These are phyloP conservation scores for Chalciporus pseudorubinellus DNA, from an alignment of 768 basidiomycete species.

Conservation along the genomic window DNA sequence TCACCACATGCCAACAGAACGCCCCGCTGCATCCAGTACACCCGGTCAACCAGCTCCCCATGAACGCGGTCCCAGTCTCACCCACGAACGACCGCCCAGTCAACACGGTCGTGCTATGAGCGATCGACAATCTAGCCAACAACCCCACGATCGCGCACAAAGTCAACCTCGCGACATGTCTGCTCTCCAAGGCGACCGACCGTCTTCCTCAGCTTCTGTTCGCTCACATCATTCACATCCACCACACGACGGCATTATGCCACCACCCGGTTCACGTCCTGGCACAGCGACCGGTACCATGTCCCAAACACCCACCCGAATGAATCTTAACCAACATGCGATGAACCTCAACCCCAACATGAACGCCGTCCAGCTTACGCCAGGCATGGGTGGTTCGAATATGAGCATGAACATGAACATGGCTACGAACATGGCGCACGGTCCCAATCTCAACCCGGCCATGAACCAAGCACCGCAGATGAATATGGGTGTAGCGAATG, in stretches of 20 bases:
- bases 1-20: slow-evolving; percentile 16
- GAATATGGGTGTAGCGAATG: slow-evolving; percentile 2
- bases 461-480: slow-evolving; percentile 26
- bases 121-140: slow-evolving; percentile 22
- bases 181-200: slow-evolving; percentile 20
- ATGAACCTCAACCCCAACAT: background rate
- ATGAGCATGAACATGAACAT: slow-evolving; percentile 23
- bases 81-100: slow-evolving; percentile 25
- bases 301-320: slow-evolving; percentile 17
- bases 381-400: background rate
- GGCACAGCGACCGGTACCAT: slow-evolving; percentile 24
- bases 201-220: slow-evolving; percentile 27
- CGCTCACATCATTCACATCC: slow-evolving; percentile 29
- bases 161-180: slow-evolving; percentile 25
- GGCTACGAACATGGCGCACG: slow-evolving; percentile 16
- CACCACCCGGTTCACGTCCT: slow-evolving; percentile 25
- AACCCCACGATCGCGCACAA: slow-evolving; percentile 21
- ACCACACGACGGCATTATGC: slow-evolving; percentile 23
- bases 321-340: slow-evolving; percentile 21
- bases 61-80: slow-evolving; percentile 21
- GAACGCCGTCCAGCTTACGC: background rate
- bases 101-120: slow-evolving; percentile 21
- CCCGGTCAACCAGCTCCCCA: slow-evolving; percentile 15
- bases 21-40: slow-evolving; percentile 11
- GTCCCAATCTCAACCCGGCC: slow-evolving; percentile 4